Evolutionary conservation across 2,329 filamentous ascomycete species (phyloP), one percentile per base, ranked within the genome.

Genomic region (Hymenoscyphus fraxineus): DNA sequence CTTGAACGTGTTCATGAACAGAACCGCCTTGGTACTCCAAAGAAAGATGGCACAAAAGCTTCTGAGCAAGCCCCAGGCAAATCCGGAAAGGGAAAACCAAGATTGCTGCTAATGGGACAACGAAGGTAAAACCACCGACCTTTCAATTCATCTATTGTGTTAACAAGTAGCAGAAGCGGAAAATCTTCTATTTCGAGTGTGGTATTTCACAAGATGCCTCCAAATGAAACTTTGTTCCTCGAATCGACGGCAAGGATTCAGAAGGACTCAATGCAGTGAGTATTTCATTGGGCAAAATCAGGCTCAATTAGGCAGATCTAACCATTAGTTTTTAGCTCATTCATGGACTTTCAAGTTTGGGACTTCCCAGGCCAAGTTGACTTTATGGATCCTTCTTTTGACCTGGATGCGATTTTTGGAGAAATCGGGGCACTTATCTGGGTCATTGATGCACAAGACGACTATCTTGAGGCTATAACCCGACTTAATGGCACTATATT

Each of bases 321-420:
- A 70, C 41, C 39, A n/a, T 32, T 13, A 31, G 3, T 6, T 55
- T 35, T 7, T 5, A 97, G 93, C 71, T 98, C 95, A 2, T 98
- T 99, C 76, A 97, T 98, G 93, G 94, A 98, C 76, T 97, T 98
- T 71, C 94, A 98, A 78, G 92, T 97, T 58, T 97, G 93, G 91
- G 95, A 99, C 76, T 93, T 99, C 64, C 95, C 95, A 1, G 93
- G 94, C 31, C 93, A 98, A 78, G 87, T 98, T 69, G 92, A 97
- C 78, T 96, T 96, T 73, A 88, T 96, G 66, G 92, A 95, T 73
- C 88, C 92, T 3, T 89, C 87, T 58, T 96, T 96, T 73, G 93
- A 98, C 76, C 89, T 95, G 67, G 92, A 96, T 72, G 89, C 91
- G 73, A 94, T 98, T 73, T 99, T 99, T 77, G 91, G 92, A 70